phyloP scores from a whole-genome alignment of 2,329 filamentous ascomycete genomes.

The Gaeumannomyces tritici region DNA sequence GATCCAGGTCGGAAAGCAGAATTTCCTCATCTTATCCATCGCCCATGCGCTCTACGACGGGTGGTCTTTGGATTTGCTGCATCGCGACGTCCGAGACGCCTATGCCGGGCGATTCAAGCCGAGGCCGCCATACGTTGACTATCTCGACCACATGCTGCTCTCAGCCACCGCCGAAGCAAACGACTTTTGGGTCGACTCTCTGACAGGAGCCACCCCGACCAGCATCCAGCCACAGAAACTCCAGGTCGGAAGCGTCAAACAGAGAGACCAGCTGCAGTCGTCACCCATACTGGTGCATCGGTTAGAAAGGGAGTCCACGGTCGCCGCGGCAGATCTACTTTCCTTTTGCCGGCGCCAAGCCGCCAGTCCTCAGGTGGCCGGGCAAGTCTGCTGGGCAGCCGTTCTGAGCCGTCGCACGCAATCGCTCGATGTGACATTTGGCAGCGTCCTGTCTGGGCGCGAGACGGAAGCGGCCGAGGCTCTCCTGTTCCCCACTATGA shows the following conservation, averaged over 20 bases:
- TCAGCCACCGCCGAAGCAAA: constrained; percentile 29
- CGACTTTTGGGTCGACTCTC: constrained; percentile 62
- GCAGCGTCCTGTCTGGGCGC: constrained; percentile 76
- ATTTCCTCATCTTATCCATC: constrained; percentile 56
- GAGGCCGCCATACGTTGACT: constrained; percentile 38
- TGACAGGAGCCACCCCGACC: constrained; percentile 40
- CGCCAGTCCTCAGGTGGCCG: constrained; percentile 67
- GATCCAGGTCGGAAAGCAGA: constrained; percentile 19
- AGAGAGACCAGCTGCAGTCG: neutral
- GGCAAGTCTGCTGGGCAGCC: constrained; percentile 67
- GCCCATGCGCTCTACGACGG: constrained; percentile 87
- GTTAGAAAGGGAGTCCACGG: constrained; percentile 32
- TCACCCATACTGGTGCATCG: constrained; percentile 21
- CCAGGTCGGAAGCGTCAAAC: neutral
- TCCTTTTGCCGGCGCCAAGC: constrained; percentile 55
- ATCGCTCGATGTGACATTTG: constrained; percentile 70
- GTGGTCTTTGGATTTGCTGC: constrained; percentile 68
- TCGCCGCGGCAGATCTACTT: constrained; percentile 31
- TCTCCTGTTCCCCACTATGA: constrained; percentile 84
- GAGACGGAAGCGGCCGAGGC: constrained; percentile 59
- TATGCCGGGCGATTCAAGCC: constrained; percentile 38
- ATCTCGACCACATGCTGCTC: constrained; percentile 44
- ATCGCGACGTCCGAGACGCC: constrained; percentile 57
- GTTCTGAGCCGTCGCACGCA: constrained; percentile 53
- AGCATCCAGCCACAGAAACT: constrained; percentile 21